Conservation (phyloP, 1,284 basidiomycete species). For the Farysia itapuensis region DNA sequence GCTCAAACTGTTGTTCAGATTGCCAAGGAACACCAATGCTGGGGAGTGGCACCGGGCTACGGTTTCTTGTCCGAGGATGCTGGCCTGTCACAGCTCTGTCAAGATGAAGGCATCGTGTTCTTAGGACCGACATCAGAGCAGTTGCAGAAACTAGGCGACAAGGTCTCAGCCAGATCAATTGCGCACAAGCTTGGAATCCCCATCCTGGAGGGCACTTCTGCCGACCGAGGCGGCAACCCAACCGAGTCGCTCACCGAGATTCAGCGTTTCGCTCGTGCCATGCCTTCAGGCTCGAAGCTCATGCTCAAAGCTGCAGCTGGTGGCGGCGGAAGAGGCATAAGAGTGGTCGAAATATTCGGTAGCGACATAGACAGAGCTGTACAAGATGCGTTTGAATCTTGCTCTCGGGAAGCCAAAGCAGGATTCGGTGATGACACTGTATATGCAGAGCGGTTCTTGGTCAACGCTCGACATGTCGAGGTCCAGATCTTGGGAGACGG, state of each 20-base stretch:
- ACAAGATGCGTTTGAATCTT: slow-evolving; percentile 10
- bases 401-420: slow-evolving; percentile 15
- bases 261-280: slow-evolving; percentile 4
- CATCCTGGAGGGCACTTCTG: slow-evolving; percentile 8
- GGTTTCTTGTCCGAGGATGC: slow-evolving; percentile 28
- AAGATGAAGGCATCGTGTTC: slow-evolving; percentile 8
- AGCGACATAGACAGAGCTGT: background rate
- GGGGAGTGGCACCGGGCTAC: slow-evolving; percentile 50
- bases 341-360: slow-evolving; percentile 5
- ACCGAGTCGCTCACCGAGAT: slow-evolving; percentile 5
- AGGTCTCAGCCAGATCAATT: slow-evolving; percentile 11
- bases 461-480: slow-evolving; percentile 31
- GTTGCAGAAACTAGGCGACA: slow-evolving; percentile 14
- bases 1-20: slow-evolving; percentile 63
- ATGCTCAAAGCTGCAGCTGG: slow-evolving; percentile 38
- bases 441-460: slow-evolving; percentile 27
- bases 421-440: slow-evolving; percentile 26
- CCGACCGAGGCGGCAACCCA: background rate
- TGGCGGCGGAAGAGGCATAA: slow-evolving; percentile 34
- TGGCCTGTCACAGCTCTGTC: slow-evolving; percentile 15
- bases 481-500: slow-evolving; percentile 40
- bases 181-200: slow-evolving; percentile 6
- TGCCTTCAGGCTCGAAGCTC: slow-evolving; percentile 2
- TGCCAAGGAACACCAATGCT: slow-evolving; percentile 63
- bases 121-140: slow-evolving; percentile 12